phyloP scores from a whole-genome alignment of 805 yeast genomes.

The Starmerella riodocensis region DNA sequence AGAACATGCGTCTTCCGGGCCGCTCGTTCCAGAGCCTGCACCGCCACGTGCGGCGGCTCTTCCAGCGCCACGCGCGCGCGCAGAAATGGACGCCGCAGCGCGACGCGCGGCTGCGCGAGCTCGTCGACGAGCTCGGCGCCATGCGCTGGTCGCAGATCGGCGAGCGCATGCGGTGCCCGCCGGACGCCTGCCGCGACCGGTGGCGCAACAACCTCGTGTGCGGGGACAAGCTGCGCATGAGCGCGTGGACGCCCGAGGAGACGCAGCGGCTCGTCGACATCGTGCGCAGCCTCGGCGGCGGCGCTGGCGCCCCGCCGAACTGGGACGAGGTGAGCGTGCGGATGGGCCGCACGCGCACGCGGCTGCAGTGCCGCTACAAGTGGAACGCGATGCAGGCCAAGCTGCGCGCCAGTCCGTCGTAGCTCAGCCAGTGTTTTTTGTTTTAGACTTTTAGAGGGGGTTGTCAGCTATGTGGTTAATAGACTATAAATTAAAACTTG shows the following conservation, averaged over 20 bases:
- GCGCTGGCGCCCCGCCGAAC: neutral
- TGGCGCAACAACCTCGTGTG: conserved; percentile 1
- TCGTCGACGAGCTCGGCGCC: neutral
- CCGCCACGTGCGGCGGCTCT: neutral
- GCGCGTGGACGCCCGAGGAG: neutral
- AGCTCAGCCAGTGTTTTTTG: too few species aligned
- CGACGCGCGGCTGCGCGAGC: neutral
- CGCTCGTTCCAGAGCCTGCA: neutral
- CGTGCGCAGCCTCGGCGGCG: neutral
- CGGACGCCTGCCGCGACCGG: neutral
- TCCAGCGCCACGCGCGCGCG: neutral
- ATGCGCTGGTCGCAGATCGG: neutral
- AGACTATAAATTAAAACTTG: conserved; percentile 60
- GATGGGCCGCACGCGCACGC: neutral
- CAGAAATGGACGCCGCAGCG: neutral
- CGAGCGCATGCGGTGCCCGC: neutral
- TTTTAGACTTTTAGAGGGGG: neutral
- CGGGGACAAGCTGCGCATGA: neutral
- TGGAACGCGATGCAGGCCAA: neutral
- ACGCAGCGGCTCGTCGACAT: neutral
- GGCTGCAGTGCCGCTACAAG: neutral
- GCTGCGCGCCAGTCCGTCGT: too few species aligned
- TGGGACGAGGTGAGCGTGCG: neutral
- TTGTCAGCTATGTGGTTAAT: conserved; percentile 1
- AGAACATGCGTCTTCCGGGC: neutral